Percentiles rank a stretch among this genome's conserved stretches.
Evolutionary conservation across 192 early-diverging fungal species (phyloP).

Genomic region (Coemansia asiatica): DNA sequence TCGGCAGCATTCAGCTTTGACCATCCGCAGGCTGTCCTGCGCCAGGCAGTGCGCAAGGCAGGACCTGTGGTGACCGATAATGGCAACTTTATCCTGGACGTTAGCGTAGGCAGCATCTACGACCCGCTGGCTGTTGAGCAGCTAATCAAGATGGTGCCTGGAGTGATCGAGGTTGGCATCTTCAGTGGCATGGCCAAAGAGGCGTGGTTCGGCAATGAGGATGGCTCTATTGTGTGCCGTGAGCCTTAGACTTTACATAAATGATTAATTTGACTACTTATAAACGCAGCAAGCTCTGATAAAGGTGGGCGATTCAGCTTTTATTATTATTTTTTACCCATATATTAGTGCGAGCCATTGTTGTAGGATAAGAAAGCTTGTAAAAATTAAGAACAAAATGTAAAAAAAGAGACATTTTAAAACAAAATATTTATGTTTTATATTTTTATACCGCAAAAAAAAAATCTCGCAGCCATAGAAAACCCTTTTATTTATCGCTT

Average conservation of each 20-base stretch:
- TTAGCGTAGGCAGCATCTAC: slow-evolving; percentile 72
- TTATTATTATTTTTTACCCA: too few relatives aligned
- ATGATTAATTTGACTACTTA: too few relatives aligned
- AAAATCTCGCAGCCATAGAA: too few relatives aligned
- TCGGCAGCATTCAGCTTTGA: slow-evolving; percentile 26
- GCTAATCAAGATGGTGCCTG: slow-evolving; percentile 71
- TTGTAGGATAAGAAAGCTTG: too few relatives aligned
- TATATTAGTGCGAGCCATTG: too few relatives aligned
- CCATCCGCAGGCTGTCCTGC: slow-evolving; percentile 61
- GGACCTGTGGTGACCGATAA: slow-evolving; percentile 94
- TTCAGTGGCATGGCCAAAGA: slow-evolving; percentile 82
- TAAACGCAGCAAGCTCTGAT: too few relatives aligned
- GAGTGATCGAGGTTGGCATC: slow-evolving; percentile 90
- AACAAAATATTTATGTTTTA: too few relatives aligned
- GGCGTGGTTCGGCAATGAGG: slow-evolving; percentile 83
- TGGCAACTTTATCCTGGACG: slow-evolving; percentile 91
- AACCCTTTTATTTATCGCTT: neutral
- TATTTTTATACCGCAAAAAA: too few relatives aligned
- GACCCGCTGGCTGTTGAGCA: slow-evolving; percentile 60
- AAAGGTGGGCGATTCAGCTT: too few relatives aligned
- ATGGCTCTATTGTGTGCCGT: slow-evolving; percentile 64
- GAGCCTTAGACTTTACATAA: slow-evolving; percentile 12
- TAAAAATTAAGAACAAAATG: too few relatives aligned
- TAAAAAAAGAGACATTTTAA: too few relatives aligned
- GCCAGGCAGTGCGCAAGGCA: slow-evolving; percentile 85